These are phyloP conservation scores for Drechmeria coniospora DNA, from an alignment of 2,329 filamentous ascomycete species.

Conservation along the genomic window DNA sequence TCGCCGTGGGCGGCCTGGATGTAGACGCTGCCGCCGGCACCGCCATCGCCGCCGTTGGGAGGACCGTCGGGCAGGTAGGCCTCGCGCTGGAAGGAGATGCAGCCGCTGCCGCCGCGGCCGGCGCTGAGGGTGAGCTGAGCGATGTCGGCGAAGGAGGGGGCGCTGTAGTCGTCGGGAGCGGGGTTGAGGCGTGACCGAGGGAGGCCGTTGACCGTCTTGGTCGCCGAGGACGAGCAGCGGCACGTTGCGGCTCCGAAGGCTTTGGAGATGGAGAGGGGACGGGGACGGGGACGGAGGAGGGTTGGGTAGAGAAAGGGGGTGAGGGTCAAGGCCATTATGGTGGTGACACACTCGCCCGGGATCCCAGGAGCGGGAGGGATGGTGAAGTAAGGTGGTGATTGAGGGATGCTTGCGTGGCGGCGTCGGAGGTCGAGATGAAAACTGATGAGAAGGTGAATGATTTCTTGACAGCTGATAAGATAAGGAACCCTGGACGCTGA, in stretches of 20 bases:
- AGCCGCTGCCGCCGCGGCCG: conserved; percentile 76
- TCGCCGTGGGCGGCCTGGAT: conserved; percentile 86
- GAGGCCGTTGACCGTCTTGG: conserved; percentile 19
- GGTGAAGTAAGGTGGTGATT: too few species aligned
- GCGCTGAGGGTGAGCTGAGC: conserved; percentile 64
- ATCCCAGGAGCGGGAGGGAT: too few species aligned
- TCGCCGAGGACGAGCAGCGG: conserved; percentile 9
- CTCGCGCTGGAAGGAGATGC: conserved; percentile 85
- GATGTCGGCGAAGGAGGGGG: conserved; percentile 74
- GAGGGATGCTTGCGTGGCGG: too few species aligned
- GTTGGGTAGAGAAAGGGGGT: conserved; percentile 34
- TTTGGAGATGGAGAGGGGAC: too few species aligned
- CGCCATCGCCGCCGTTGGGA: conserved; percentile 88
- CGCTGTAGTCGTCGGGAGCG: conserved; percentile 66
- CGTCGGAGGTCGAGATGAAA: too few species aligned
- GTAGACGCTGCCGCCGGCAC: conserved; percentile 80
- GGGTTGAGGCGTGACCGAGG: conserved; percentile 57
- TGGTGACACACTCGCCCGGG: too few species aligned
- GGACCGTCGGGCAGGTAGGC: conserved; percentile 81
- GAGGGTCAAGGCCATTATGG: conserved; percentile 11
- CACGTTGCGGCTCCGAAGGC: too few species aligned
- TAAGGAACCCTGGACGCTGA: too few species aligned
- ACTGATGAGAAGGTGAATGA: too few species aligned
- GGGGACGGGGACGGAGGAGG: conserved; percentile 21
- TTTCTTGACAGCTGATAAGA: too few species aligned